Conservation (phyloP, 768 basidiomycete genomes). For the Suillus subluteus region DNA sequence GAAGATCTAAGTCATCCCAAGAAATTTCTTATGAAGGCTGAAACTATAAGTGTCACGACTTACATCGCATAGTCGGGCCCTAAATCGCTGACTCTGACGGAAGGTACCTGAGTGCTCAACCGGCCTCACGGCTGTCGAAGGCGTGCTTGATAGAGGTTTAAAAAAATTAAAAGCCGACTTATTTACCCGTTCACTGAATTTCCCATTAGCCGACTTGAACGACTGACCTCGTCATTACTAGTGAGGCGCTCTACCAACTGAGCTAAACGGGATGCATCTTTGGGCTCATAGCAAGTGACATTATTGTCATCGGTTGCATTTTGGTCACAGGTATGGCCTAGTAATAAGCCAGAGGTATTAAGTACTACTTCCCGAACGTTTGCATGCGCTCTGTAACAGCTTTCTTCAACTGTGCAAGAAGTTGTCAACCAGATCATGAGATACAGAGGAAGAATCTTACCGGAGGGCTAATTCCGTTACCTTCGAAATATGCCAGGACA, state of each 20-base stretch:
- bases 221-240: slow-evolving; percentile 74
- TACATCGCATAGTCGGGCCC: too few species aligned
- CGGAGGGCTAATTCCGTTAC: slow-evolving; percentile 68
- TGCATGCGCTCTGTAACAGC: slow-evolving; percentile 27
- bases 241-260: slow-evolving; percentile 67
- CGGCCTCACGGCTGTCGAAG: background rate
- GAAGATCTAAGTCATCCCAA: too few species aligned
- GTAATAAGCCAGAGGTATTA: background rate
- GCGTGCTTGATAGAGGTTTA: background rate
- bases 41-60: background rate
- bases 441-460: slow-evolving; percentile 36
- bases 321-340: background rate
- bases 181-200: slow-evolving; percentile 17
- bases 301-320: background rate
- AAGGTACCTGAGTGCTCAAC: background rate
- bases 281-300: background rate
- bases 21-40: background rate
- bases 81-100: background rate
- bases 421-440: slow-evolving; percentile 4
- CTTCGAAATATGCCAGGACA: slow-evolving; percentile 75
- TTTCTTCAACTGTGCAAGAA: slow-evolving; percentile 31
- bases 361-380: slow-evolving; percentile 13
- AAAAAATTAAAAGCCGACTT: background rate
- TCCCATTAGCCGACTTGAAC: slow-evolving; percentile 62
- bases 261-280: slow-evolving; percentile 37